Base-by-base conservation (phyloP, 2,329 filamentous ascomycete genomes). In the Penicillium rolfsii region DNA sequence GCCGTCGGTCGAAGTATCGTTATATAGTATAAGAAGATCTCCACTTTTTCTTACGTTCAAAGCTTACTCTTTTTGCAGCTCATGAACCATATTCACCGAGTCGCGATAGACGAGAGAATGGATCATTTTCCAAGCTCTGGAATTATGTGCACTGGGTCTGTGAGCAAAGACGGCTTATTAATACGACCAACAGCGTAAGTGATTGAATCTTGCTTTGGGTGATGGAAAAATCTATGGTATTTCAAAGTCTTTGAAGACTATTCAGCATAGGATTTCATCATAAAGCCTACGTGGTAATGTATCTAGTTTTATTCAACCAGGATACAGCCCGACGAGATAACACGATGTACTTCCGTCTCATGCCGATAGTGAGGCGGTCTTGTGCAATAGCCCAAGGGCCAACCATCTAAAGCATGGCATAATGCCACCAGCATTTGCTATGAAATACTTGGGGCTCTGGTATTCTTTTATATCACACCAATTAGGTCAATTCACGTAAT, bases 21-120 rank as follows among this genome's bases (percentile, higher is more conserved):
- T 26, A 49, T 49, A n/a, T 49, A 26, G 46, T 49, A 33, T 45
- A 22, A 49, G 46, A 49, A 49, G 14, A 49, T 49, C 46, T 49
- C 12, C 46, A 49, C 26, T 49, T 49, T 33, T 49, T 49, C 46
- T 49, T 33, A 8, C 4, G 46, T n/a, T 49, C 12, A 49, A 49
- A 9, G 46, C 46, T 49, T 33, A 49, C 19, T 49, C 8, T 49
- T 49, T 49, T 49, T 49, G 46, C 26, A 49, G 46, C 46, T 49
- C 46, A 49, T 49, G 26, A 49, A 49, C 12, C 46, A 49, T 33
- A 49, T 49, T 33, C 46, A 49, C 26, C 26, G 26, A 33, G 46
- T 49, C 26, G 26, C 26, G 46, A 49, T 49, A 16, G 26, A 49
- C 26, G 46, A 49, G 46, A 49, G 14, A 49, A 49, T 33, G 26